Conservation (phyloP, 306 rosid species). For the Glycine latifolia region DNA sequence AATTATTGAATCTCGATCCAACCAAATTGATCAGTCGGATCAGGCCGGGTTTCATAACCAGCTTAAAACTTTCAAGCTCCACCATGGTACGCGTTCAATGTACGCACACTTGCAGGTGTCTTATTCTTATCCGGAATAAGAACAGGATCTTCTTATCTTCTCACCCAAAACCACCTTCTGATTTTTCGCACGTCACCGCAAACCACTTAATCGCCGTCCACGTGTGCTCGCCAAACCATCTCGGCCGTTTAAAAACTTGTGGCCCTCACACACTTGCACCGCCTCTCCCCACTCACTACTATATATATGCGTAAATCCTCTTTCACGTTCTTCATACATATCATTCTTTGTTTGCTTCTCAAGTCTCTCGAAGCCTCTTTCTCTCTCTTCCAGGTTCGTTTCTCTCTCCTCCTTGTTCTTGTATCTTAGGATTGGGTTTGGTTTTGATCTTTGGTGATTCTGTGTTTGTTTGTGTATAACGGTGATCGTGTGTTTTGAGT, state of each 20-base stretch:
- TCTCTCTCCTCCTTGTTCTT: neutral
- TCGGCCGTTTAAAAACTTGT: slow-evolving; percentile 9
- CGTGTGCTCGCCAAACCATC: neutral
- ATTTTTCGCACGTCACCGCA: neutral
- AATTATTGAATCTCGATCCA: too few species aligned
- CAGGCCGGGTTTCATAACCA: too few species aligned
- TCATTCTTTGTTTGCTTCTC: neutral
- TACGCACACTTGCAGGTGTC: neutral
- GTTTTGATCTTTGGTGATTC: neutral
- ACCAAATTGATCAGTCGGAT: too few species aligned
- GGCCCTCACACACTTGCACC: slow-evolving; percentile 31
- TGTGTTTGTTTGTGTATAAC: too few species aligned
- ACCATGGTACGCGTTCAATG: neutral
- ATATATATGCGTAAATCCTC: neutral
- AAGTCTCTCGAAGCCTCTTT: neutral
- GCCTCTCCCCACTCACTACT: neutral
- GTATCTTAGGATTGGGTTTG: too few species aligned
- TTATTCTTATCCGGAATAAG: slow-evolving; percentile 12
- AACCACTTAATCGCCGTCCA: neutral
- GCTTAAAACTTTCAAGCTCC: neutral
- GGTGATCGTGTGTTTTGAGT: too few species aligned
- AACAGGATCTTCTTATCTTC: neutral
- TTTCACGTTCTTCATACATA: neutral
- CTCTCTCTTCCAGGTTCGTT: neutral
- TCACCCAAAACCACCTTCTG: neutral